Conservation (phyloP, 805 yeast genomes). For the Tetrapisispora iriomotensis region DNA sequence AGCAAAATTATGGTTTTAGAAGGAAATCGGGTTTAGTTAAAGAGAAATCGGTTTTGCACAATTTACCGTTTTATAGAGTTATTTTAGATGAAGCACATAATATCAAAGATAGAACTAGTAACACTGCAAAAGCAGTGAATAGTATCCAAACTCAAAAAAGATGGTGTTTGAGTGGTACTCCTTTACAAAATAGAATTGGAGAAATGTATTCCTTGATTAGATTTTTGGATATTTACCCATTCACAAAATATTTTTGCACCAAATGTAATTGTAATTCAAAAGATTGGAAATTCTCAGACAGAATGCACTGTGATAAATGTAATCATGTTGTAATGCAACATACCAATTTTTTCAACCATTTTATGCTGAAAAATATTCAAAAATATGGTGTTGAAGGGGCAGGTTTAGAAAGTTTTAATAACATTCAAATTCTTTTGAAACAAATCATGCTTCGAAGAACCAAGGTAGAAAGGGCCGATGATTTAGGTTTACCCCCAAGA, state of each 20-base stretch:
- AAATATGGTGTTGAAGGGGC: conserved; percentile 74
- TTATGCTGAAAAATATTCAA: conserved; percentile 89
- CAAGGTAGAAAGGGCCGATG: conserved; percentile 93
- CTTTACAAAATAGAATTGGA: conserved; percentile 91
- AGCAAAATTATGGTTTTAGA: conserved; percentile 73
- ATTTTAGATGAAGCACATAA: conserved; percentile 95
- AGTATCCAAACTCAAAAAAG: conserved; percentile 58
- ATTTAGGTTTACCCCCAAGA: conserved; percentile 93
- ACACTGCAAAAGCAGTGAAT: conserved; percentile 89
- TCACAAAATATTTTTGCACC: conserved; percentile 85
- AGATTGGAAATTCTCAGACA: conserved; percentile 78
- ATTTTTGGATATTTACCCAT: conserved; percentile 75
- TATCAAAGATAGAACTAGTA: conserved; percentile 88
- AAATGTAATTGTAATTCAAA: conserved; percentile 76
- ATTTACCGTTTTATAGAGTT: conserved; percentile 69
- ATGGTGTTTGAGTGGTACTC: conserved; percentile 95
- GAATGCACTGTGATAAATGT: conserved; percentile 77
- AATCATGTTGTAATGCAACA: conserved; percentile 93
- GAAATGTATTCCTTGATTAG: conserved; percentile 89
- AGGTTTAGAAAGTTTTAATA: conserved; percentile 66
- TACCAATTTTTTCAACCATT: conserved; percentile 90
- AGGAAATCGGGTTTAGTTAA: conserved; percentile 61
- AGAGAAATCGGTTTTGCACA: conserved; percentile 68
- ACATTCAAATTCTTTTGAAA: conserved; percentile 62
- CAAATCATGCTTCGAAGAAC: conserved; percentile 91